Evolutionary conservation across 768 basidiomycete species (phyloP).

Genomic region (Suillus bovinus): DNA sequence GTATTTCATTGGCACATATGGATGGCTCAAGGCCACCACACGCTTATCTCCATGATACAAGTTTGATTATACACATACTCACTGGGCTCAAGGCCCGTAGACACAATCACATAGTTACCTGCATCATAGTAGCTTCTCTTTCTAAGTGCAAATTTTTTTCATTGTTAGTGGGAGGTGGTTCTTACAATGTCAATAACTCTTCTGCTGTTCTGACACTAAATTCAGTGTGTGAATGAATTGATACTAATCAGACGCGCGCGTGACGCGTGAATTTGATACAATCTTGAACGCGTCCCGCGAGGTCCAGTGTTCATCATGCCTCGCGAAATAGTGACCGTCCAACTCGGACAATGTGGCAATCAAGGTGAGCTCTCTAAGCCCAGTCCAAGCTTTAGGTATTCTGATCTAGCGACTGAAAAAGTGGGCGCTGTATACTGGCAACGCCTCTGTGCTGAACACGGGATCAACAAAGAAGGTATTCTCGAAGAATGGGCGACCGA

Average conservation of each 20-base stretch:
- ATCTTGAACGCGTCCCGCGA: slow-evolving; percentile 19
- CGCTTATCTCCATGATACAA: slow-evolving; percentile 7
- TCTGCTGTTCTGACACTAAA: slow-evolving; percentile 12
- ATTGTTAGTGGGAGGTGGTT: slow-evolving; percentile 20
- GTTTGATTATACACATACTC: slow-evolving; percentile 24
- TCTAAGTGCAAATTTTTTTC: slow-evolving; percentile 9
- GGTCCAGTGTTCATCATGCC: slow-evolving; percentile 65
- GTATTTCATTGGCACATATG: slow-evolving; percentile 14
- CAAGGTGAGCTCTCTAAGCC: slow-evolving; percentile 59
- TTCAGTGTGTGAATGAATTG: not conserved
- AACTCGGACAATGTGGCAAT: slow-evolving; percentile 92
- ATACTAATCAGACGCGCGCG: not conserved
- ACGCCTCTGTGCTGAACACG: slow-evolving; percentile 96
- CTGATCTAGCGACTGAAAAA: slow-evolving; percentile 32
- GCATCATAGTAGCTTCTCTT: slow-evolving; percentile 23
- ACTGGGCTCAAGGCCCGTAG: slow-evolving; percentile 38
- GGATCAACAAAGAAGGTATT: slow-evolving; percentile 93
- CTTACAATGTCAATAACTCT: slow-evolving; percentile 20
- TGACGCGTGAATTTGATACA: slow-evolving; percentile 13
- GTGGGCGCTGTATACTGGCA: slow-evolving; percentile 99
- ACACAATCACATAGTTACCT: slow-evolving; percentile 21
- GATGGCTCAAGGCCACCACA: slow-evolving; percentile 33
- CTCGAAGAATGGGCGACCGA: slow-evolving; percentile 97
- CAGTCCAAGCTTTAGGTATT: slow-evolving; percentile 14
- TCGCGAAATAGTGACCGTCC: slow-evolving; percentile 80